These are phyloP conservation scores for Kingdonia uniflora DNA, from an alignment of 164 flowering plant species.

Conservation along the genomic window DNA sequence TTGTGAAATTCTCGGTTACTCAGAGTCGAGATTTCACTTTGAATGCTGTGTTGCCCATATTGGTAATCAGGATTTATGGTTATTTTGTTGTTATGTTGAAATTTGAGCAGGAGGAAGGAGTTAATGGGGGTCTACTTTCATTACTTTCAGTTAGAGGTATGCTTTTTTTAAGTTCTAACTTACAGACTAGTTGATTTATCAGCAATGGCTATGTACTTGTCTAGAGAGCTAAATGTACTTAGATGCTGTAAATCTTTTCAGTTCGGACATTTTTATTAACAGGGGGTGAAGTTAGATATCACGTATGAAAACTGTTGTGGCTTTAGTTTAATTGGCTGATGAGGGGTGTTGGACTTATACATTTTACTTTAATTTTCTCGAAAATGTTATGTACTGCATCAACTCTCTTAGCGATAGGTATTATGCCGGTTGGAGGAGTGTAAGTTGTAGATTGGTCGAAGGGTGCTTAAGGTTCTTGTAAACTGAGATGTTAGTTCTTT, in stretches of 20 bases:
- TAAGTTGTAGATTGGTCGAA: too few relatives aligned
- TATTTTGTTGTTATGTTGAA: constrained; percentile 2
- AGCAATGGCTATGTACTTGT: not conserved
- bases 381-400: too few relatives aligned
- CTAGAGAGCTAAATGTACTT: not conserved
- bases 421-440: too few relatives aligned
- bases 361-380: too few relatives aligned
- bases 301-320: not conserved
- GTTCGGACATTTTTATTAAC: not conserved
- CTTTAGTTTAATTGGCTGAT: not conserved
- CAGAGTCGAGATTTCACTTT: not conserved
- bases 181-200: not conserved
- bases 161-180: not conserved
- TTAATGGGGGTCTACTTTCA: constrained; percentile 30
- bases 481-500: too few relatives aligned
- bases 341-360: too few relatives aligned
- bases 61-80: not conserved
- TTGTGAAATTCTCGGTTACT: not conserved
- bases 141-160: constrained; percentile 33
- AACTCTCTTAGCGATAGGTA: too few relatives aligned
- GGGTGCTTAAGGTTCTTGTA: too few relatives aligned
- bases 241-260: not conserved
- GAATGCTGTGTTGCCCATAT: not conserved
- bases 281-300: too few relatives aligned
- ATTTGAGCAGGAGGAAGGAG: constrained; percentile 29